A percentile compares a stretch with the other conserved stretches of the same genome.
These are phyloP conservation scores for Daldinia sp. DNA, from an alignment of 2,329 filamentous ascomycete genomes.

Conservation along the genomic window DNA sequence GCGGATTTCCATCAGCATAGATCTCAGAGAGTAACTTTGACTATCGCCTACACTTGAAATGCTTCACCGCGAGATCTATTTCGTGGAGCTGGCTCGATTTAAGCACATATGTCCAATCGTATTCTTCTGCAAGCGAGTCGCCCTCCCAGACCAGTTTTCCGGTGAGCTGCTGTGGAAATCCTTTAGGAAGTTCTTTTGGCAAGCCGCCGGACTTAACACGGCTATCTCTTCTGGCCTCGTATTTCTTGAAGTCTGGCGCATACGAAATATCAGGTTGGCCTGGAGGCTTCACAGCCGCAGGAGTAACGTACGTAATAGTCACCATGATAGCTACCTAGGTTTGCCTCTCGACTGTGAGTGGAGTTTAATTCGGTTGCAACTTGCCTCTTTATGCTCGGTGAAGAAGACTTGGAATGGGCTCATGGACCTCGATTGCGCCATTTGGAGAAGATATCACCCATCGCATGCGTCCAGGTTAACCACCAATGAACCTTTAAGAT, in stretches of 20 bases:
- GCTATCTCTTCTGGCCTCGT: slow-evolving; percentile 57
- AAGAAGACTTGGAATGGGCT: slow-evolving; percentile 8
- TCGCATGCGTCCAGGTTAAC: not conserved
- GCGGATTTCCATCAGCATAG: not conserved
- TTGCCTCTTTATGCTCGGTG: slow-evolving; percentile 11
- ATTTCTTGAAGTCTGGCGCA: slow-evolving; percentile 62
- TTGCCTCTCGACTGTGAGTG: not conserved
- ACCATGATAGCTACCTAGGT: slow-evolving; percentile 7
- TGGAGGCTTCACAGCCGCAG: slow-evolving; percentile 43
- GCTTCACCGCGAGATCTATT: slow-evolving; percentile 52
- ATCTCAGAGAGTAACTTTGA: not conserved
- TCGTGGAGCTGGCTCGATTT: slow-evolving; percentile 57
- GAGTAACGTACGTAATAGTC: slow-evolving; percentile 38
- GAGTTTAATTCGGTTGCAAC: not conserved
- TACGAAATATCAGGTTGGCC: slow-evolving; percentile 68
- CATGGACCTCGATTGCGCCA: slow-evolving; percentile 20
- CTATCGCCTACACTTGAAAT: slow-evolving; percentile 51
- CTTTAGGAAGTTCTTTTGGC: slow-evolving; percentile 53
- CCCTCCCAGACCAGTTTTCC: slow-evolving; percentile 67
- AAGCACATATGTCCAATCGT: slow-evolving; percentile 63
- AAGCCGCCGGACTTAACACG: slow-evolving; percentile 54
- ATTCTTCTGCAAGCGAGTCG: slow-evolving; percentile 54
- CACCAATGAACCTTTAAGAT: not conserved
- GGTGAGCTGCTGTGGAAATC: slow-evolving; percentile 59
- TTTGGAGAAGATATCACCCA: slow-evolving; percentile 25